Conservation (phyloP, 2,329 filamentous ascomycete species). For the Xylariaceae sp. region DNA sequence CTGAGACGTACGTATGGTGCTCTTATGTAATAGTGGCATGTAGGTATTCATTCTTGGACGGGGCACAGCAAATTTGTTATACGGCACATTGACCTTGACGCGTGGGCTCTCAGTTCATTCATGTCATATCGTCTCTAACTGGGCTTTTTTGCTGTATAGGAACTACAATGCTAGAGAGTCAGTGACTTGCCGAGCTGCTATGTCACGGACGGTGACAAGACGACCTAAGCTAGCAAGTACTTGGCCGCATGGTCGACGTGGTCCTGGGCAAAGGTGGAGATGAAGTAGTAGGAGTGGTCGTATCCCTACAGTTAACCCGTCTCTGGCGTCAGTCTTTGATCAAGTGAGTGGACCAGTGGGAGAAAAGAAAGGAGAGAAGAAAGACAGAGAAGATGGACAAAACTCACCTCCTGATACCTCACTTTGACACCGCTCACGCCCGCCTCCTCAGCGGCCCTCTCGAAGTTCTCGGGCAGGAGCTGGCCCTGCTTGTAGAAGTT, state of each 20-base stretch:
- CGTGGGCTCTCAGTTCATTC: too few species aligned
- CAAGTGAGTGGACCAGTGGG: not conserved
- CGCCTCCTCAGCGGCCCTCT: slow-evolving; percentile 68
- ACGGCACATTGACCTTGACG: too few species aligned
- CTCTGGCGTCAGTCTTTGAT: not conserved
- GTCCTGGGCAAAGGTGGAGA: slow-evolving; percentile 83
- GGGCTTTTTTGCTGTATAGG: too few species aligned
- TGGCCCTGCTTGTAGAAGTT: slow-evolving; percentile 95
- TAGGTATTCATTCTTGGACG: too few species aligned
- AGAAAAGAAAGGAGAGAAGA: slow-evolving; percentile 1
- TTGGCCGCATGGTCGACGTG: slow-evolving; percentile 91
- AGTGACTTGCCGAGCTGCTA: too few species aligned
- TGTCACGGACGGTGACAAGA: too few species aligned
- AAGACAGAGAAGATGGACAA: not conserved
- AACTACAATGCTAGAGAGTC: too few species aligned
- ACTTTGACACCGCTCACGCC: slow-evolving; percentile 69
- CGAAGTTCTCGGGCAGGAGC: slow-evolving; percentile 88
- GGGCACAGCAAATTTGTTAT: too few species aligned
- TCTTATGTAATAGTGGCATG: too few species aligned
- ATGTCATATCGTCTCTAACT: too few species aligned
- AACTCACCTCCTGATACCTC: slow-evolving; percentile 69
- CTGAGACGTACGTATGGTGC: not conserved
- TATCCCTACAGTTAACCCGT: slow-evolving; percentile 58
- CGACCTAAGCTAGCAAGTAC: slow-evolving; percentile 55
- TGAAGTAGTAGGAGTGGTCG: slow-evolving; percentile 97